Evolutionary conservation across 2,329 filamentous ascomycete genomes (phyloP), one percentile per base, ranked within the genome.

Genomic region (Scopulariopsis brevicaulis): DNA sequence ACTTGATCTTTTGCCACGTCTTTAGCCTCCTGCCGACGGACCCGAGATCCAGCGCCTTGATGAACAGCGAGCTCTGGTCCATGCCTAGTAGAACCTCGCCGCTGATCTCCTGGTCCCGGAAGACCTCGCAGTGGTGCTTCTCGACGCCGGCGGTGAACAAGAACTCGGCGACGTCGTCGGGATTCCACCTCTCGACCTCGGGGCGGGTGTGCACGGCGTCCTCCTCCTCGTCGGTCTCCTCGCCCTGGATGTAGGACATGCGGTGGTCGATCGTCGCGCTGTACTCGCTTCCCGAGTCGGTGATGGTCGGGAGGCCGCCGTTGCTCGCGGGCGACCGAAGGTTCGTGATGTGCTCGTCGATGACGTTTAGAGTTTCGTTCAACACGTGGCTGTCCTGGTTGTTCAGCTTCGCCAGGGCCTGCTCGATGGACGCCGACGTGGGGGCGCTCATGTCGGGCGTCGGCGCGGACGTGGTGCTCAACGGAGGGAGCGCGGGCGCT

Each of bases 1-100:
- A 78, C 71, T 96, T 96, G 70, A 97, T 92, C 72, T 94, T 96
- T 71, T 96, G 90, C 93, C 93, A 97, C 2, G 92, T 96, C 70
- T 95, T 95, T 61, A 97, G 74, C 61, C 93, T 82, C 59, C 90
- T 82, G 10, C 93, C 93, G 64, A 97, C 92, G 3, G 92, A 90
- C 20, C 93, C 93, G 63, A 97, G 79, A 64, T 96, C 90, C 65
- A 96, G 96, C 53, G 94, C 92, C 68, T 96, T 96, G 75, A 97
- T 86, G 69, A 96, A 96, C 18, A 97, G 79, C 46, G 94, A 95
- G 59, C 90, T 89, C 73, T 96, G 93, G 65, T 96, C 91, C 90
- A 97, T 96, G 57, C 89, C 90, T 56, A 99, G 74, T 46, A 99
- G 74, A 4, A 97, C 93, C 65, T 97, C 92, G 54, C 94, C 94